Percentiles rank a stretch among this genome's conserved stretches.
phyloP scores from a whole-genome alignment of 305 asterid genomes.

The Fraxinus angustifolia region DNA sequence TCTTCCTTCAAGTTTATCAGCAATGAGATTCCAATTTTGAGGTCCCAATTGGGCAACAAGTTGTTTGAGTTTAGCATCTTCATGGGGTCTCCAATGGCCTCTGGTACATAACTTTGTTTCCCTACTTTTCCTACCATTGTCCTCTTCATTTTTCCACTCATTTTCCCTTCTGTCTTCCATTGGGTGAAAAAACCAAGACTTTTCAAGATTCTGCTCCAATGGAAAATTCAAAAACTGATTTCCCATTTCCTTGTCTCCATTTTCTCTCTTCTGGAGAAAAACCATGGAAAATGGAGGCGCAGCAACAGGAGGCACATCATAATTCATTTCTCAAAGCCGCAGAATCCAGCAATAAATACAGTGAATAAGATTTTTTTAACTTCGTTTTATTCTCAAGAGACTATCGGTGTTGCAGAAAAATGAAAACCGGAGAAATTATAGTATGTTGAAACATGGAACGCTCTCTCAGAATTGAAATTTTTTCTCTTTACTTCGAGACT shows the following conservation, averaged over 20 bases:
- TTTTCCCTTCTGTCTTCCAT: not conserved
- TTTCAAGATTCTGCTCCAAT: conserved; percentile 3
- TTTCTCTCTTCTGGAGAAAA: not conserved
- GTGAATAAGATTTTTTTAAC: not conserved
- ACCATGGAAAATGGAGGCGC: not conserved
- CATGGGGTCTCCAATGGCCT: conserved; percentile 44
- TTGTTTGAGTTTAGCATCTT: conserved; percentile 36
- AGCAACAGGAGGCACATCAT: not conserved
- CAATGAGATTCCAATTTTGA: conserved; percentile 43
- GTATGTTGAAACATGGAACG: not conserved
- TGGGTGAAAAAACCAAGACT: not conserved
- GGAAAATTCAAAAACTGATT: not conserved
- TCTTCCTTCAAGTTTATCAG: conserved; percentile 38
- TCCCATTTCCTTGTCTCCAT: not conserved
- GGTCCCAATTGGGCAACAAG: conserved; percentile 39
- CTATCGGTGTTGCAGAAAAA: not conserved
- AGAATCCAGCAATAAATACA: not conserved
- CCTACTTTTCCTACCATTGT: not conserved
- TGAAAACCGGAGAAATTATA: not conserved
- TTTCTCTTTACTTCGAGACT: conserved; percentile 3
- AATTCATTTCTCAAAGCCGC: not conserved
- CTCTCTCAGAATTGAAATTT: not conserved
- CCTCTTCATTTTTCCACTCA: not conserved
- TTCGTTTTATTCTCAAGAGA: not conserved
- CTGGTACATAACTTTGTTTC: conserved; percentile 22